Conservation (phyloP, 208 protist genomes). For the Acanthamoeba healyi region DNA sequence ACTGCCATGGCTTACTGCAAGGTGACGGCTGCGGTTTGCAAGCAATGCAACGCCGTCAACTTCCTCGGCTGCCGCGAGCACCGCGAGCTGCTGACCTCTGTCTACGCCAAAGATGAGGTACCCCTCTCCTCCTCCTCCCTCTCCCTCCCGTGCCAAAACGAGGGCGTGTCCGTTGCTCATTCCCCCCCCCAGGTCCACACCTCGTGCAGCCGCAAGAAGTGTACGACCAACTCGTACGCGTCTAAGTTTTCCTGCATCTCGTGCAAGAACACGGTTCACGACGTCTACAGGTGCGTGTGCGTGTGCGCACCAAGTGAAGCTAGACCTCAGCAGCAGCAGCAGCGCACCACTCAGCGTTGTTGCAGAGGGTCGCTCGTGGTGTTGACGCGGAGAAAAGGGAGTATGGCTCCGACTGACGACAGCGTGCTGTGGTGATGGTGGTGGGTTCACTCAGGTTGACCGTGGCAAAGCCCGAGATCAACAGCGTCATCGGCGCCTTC, state of each 20-base stretch:
- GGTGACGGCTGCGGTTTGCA: constrained; percentile 13
- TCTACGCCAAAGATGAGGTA: constrained; percentile 26
- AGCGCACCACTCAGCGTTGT: too few species aligned
- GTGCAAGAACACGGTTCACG: background rate
- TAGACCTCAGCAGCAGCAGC: too few species aligned
- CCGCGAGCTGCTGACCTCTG: background rate
- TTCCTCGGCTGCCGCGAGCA: constrained; percentile 43
- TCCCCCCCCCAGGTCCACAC: background rate
- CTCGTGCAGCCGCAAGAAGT: constrained; percentile 7
- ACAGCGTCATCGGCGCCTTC: background rate
- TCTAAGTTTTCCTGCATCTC: background rate
- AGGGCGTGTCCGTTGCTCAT: background rate
- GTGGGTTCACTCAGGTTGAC: too few species aligned
- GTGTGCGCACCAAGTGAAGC: too few species aligned
- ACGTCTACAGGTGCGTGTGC: background rate
- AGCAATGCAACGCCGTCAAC: background rate
- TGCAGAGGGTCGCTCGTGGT: too few species aligned
- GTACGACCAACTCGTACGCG: constrained; percentile 32
- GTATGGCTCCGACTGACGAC: too few species aligned
- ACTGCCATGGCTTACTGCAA: background rate
- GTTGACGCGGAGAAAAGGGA: too few species aligned
- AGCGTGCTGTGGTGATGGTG: too few species aligned
- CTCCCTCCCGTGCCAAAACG: background rate
- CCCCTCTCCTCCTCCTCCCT: background rate
- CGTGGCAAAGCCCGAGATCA: background rate